A percentile compares a stretch with the other conserved stretches of the same genome.
phyloP scores from a whole-genome alignment of 805 yeast species.

The Saturnispora saitoi region DNA sequence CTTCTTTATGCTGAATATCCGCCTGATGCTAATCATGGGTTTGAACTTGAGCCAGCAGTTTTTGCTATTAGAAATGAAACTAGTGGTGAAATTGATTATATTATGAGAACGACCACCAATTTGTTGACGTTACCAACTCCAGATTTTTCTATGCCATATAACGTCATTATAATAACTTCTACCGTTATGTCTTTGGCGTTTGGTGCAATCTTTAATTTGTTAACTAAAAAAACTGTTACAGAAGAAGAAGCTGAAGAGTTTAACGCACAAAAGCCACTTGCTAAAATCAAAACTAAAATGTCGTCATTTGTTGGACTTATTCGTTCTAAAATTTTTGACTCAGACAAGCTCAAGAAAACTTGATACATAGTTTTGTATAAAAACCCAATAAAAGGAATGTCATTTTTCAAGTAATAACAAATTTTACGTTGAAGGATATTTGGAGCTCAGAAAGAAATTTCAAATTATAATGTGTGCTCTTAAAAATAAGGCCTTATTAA shows the following conservation, averaged over 20 bases:
- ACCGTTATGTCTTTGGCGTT: constrained; percentile 89
- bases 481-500: too few relatives aligned
- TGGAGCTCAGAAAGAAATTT: too few relatives aligned
- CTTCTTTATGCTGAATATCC: constrained; percentile 86
- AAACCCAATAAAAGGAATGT: not conserved
- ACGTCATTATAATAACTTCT: constrained; percentile 87
- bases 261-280: constrained; percentile 15
- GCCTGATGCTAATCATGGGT: constrained; percentile 99
- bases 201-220: constrained; percentile 74
- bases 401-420: not conserved
- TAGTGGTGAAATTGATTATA: constrained; percentile 29
- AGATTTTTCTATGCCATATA: constrained; percentile 97
- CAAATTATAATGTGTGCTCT: too few relatives aligned
- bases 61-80: constrained; percentile 41
- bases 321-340: not conserved
- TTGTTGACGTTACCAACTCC: constrained; percentile 88
- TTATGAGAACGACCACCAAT: constrained; percentile 76
- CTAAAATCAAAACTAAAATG: constrained; percentile 11
- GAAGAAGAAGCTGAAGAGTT: constrained; percentile 54
- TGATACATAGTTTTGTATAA: not conserved
- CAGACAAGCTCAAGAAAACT: not conserved
- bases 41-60: constrained; percentile 87
- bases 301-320: not conserved
- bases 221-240: constrained; percentile 66
- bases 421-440: too few relatives aligned